Base-by-base conservation (phyloP, 2,329 filamentous ascomycete species). In the Diplodia seriata region DNA sequence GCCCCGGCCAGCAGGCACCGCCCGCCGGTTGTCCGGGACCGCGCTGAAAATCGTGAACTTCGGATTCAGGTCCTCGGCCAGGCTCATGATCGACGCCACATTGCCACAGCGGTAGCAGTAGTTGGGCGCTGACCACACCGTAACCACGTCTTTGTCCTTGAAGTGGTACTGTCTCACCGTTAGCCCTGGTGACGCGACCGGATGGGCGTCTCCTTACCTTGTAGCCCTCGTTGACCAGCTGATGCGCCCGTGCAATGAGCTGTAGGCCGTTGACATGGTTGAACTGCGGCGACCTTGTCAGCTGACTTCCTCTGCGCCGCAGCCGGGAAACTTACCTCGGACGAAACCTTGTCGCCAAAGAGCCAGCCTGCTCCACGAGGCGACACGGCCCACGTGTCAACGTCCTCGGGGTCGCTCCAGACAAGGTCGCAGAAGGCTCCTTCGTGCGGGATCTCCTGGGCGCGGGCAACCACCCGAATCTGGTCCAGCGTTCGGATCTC, bases 21-120 rank as follows among this genome's bases (percentile, higher is more conserved):
- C 91, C 69, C 93, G 86, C 79, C 91, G 87, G 72, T 95, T 90
- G 74, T 95, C 92, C 0, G 93, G 92, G n/a, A 96, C 92, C 38
- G 92, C 92, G 36, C 89, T 90, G 83, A 96, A 96, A 75, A 96
- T 95, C 78, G 90, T 95, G 83, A 99, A 99, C 74, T 91, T 92
- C 38, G 94, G 93, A 69, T 93, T 89, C 64, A 97, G 85, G 74
- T 95, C 91, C 74, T 91, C 90, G 72, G 91, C 89, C 33, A 97
- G 89, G 64, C 93, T 93, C 90, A 97, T 97, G 77, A 97, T 97
- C 5, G 86, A 89, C 23, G 89, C 89, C 70, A 91, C 94, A 74
- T 98, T 98, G 66, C 94, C 94, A 76, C 94, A 97, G 71, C 93
- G 89, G 81, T 97, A 97, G 82, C 94, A 97, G 83, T 97, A 97